Base-by-base conservation (phyloP, 176 grass and related monocot species). In the Poa pratensis region DNA sequence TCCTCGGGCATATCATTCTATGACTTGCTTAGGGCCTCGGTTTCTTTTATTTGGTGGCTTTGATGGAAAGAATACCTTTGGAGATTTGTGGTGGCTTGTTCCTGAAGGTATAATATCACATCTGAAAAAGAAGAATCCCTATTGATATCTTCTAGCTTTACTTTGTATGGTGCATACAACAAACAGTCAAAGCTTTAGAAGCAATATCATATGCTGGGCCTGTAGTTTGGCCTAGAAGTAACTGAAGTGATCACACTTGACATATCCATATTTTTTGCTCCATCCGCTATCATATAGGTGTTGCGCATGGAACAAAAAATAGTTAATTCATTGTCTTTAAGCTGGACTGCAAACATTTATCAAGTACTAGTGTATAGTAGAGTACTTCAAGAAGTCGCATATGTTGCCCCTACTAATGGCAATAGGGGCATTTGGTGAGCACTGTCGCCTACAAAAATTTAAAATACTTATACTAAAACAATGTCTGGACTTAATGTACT, bases 41-140 rank as follows among this genome's bases (percentile, higher is more conserved):
- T 95, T 93, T 89, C 91, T 98, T 87, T 87, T 98, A 78, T 98
- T 98, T 94, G 96, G 96, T 78, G 96, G 96, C 55, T 98, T 98
- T 89, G 96, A 98, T 86, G 96, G 96, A 68, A 98, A 98, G 80
- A 94, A 89, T 64, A 95, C 96, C 1, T 98, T 98, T 84, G 91
- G 91, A 7, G 96, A 98, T 87, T 83, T 98, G 62, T 98, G 96
- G 96, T 98, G 96, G 96, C 90, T 98, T 80, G 96, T 98, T 84
- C 87, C 91, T 90, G 93, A 94, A 95, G 96, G 93, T 98, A 92
- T 37, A 59, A 64, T 65, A n/a, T 63, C 51, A 89, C 34, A 23
- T 61, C 20, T 57, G 22, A 50, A 75, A 39, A 73, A 66, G 17
- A 51, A 45, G 19, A 64, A 32, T 35, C 9, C 77, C 0, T 55